Base-by-base conservation (phyloP, 2,329 filamentous ascomycete species). In the Blastomyces emzantsi region DNA sequence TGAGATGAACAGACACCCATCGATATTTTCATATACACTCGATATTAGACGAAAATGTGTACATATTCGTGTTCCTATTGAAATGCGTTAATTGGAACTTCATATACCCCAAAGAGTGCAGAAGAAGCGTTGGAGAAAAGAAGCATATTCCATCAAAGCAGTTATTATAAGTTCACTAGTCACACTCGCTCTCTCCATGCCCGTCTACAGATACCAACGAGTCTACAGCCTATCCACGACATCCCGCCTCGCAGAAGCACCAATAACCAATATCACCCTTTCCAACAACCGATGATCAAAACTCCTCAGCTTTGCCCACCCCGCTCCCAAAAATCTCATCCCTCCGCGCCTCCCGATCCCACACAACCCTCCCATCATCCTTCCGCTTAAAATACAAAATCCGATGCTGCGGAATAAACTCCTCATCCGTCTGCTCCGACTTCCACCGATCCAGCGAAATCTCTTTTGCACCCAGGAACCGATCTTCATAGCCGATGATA, bases 401-500 rank as follows among this genome's bases (percentile, higher is more conserved):
- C 2, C 82, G 76, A 71, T 84, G 81, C 66, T 80, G 77, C 2
- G 82, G 82, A 63, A 84, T 83, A 63, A 83, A 84, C 57, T 84
- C 82, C 64, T 84, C 81, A 36, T 84, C 72, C 11, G 82, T 83
- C 41, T 78, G 77, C 58, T 83, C 81, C 22, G 74, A 78, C 68
- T 82, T 81, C 82, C 82, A 84, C n/a, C 73, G 75, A 56, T 77
- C 75, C 2, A 83, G 70, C 9, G 73, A 68, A 13, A 78, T 77
- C 71, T 83, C 82, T 63, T 78, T 74, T 25, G 78, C 74, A 0
- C 80, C 81, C 13, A 78, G 68, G 62, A 84, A 84, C 11, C 82
- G 76, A 68, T 85, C 82, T 28, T 80, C 73, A 64, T 84, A 84
- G 2, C 81, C 82, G 39, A 84, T 78, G 15, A 82, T 73, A 67